phyloP scores from a whole-genome alignment of 202 grass and related monocot species.

The Sporobolus alterniflorus region DNA sequence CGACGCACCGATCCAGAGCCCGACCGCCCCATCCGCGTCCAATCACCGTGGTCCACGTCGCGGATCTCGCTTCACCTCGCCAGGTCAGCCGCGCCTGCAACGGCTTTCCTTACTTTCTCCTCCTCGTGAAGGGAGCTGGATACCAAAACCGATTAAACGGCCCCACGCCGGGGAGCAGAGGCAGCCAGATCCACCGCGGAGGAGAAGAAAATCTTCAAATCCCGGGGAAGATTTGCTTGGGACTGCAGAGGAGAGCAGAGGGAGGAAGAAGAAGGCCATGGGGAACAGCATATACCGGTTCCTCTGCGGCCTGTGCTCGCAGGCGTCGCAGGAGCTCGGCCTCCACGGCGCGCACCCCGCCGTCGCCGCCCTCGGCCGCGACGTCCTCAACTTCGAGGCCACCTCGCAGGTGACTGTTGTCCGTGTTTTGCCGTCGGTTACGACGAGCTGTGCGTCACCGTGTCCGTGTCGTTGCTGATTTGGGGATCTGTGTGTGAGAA shows the following conservation, averaged over 20 bases:
- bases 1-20: neutral
- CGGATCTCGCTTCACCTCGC: constrained; percentile 7
- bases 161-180: neutral
- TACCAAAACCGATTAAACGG: constrained; percentile 35
- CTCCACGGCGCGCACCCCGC: constrained; percentile 48
- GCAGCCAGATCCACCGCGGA: neutral
- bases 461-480: neutral
- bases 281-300: constrained; percentile 80
- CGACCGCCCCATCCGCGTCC: neutral
- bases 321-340: constrained; percentile 17
- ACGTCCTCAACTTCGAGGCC: constrained; percentile 62
- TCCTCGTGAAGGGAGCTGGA: constrained; percentile 48
- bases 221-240: constrained; percentile 42
- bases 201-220: constrained; percentile 26
- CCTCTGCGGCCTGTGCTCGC: constrained; percentile 58
- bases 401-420: constrained; percentile 66
- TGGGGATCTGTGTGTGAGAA: neutral
- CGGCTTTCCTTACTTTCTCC: neutral
- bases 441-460: neutral
- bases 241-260: neutral
- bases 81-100: constrained; percentile 17
- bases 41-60: neutral
- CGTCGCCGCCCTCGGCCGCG: constrained; percentile 70
- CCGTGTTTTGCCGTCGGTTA: neutral
- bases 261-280: constrained; percentile 38